phyloP scores from a whole-genome alignment of 345 rosid genomes.

The Heritiera fomes region DNA sequence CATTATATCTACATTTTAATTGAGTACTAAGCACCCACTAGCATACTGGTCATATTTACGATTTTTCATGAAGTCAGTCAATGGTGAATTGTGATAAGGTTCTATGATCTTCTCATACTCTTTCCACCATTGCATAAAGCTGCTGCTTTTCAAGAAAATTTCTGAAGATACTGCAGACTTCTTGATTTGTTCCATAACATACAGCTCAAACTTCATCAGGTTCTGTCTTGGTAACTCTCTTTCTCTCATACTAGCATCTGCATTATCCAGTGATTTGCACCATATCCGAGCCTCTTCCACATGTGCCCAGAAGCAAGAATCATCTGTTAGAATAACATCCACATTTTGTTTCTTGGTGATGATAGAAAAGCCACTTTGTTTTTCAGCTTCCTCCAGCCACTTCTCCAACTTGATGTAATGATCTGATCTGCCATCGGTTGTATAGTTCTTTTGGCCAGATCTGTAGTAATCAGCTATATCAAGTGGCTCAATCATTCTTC shows the following conservation, averaged over 20 bases:
- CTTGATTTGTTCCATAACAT: constrained; percentile 41
- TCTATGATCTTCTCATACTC: constrained; percentile 37
- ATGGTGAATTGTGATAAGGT: constrained; percentile 23
- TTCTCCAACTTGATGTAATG: constrained; percentile 54
- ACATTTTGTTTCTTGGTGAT: constrained; percentile 26
- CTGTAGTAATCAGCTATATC: constrained; percentile 65
- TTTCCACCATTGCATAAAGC: constrained; percentile 75
- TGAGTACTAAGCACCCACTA: constrained; percentile 15
- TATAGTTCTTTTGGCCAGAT: constrained; percentile 32
- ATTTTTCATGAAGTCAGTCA: constrained; percentile 44
- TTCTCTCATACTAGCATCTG: constrained; percentile 14
- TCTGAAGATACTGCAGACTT: constrained; percentile 61
- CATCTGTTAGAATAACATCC: constrained; percentile 37
- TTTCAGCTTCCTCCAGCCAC: constrained; percentile 36
- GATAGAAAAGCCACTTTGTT: background rate
- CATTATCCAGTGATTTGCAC: constrained; percentile 20
- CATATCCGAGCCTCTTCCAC: constrained; percentile 66
- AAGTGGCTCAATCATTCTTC: constrained; percentile 78
- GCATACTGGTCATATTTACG: constrained; percentile 31
- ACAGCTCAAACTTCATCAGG: constrained; percentile 38
- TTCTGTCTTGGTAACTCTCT: background rate
- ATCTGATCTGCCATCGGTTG: constrained; percentile 37
- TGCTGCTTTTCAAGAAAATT: constrained; percentile 57
- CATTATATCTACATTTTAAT: background rate
- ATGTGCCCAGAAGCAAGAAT: constrained; percentile 83